These are phyloP conservation scores for Penicillium sp. DNA, from an alignment of 2,329 filamentous ascomycete species.

Conservation along the genomic window DNA sequence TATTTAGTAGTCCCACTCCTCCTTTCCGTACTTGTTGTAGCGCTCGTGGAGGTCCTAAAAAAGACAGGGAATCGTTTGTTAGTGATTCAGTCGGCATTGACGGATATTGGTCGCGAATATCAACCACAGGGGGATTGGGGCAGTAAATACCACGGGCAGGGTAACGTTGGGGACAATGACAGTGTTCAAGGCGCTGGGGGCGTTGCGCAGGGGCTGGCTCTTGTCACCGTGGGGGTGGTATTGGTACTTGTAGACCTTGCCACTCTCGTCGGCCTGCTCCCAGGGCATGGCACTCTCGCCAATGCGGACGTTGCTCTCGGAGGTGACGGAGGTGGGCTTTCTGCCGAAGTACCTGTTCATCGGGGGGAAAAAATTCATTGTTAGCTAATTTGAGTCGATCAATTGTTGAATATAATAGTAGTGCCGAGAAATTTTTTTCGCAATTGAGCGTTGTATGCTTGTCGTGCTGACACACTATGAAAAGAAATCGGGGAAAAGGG, in stretches of 20 bases:
- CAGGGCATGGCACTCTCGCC: slow-evolving; percentile 77
- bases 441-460: slow-evolving; percentile 12
- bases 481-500: too few relatives aligned
- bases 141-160: slow-evolving; percentile 74
- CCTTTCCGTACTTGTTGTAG: slow-evolving; percentile 99
- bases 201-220: slow-evolving; percentile 67
- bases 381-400: too few relatives aligned
- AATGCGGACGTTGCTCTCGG: slow-evolving; percentile 68
- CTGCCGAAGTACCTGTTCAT: slow-evolving; percentile 57
- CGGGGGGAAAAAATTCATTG: too few relatives aligned
- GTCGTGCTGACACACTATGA: too few relatives aligned
- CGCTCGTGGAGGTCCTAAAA: slow-evolving; percentile 76
- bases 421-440: too few relatives aligned
- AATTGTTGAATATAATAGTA: too few relatives aligned
- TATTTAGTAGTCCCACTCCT: slow-evolving; percentile 54
- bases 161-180: slow-evolving; percentile 90
- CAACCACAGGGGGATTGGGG: too few relatives aligned
- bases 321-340: slow-evolving; percentile 75
- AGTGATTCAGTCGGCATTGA: too few relatives aligned
- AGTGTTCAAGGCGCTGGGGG: slow-evolving; percentile 88
- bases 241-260: slow-evolving; percentile 62
- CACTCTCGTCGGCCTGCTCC: slow-evolving; percentile 61
- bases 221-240: slow-evolving; percentile 80
- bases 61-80: too few relatives aligned
- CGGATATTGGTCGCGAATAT: too few relatives aligned